Conservation (phyloP, 176 grass and related monocot genomes). For the Pharus latifolius region DNA sequence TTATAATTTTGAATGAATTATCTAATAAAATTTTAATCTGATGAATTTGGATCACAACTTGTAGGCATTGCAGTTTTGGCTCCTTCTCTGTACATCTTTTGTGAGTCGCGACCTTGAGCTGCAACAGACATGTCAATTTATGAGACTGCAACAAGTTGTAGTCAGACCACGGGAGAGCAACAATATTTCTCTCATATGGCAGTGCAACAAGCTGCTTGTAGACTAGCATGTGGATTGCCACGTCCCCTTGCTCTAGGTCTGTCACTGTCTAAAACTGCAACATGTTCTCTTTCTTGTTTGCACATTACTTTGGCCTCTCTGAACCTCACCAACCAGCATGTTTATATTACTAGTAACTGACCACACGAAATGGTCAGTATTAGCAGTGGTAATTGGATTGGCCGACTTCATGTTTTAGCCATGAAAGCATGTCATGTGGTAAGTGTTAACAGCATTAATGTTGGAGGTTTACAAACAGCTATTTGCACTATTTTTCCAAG, state of each 20-base stretch:
- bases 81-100: background rate
- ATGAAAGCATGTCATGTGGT: too few relatives aligned
- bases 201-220: background rate
- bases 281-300: background rate
- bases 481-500: background rate
- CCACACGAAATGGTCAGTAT: background rate
- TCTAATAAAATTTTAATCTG: background rate
- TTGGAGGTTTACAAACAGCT: background rate
- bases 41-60: background rate
- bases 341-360: background rate
- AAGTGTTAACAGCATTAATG: background rate
- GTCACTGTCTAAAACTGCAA: background rate
- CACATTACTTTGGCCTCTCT: too few relatives aligned
- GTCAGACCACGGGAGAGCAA: background rate
- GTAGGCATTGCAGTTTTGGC: too few relatives aligned
- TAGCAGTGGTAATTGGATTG: background rate
- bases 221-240: background rate
- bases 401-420: background rate
- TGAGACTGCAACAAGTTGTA: background rate
- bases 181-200: background rate
- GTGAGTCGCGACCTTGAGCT: background rate
- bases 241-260: background rate
- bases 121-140: background rate
- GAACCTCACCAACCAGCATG: too few relatives aligned
- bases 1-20: background rate